A percentile compares a stretch with the other conserved stretches of the same genome.
These are phyloP conservation scores for Gossypium lobatum DNA, from an alignment of 441 rosid species.

Conservation along the genomic window DNA sequence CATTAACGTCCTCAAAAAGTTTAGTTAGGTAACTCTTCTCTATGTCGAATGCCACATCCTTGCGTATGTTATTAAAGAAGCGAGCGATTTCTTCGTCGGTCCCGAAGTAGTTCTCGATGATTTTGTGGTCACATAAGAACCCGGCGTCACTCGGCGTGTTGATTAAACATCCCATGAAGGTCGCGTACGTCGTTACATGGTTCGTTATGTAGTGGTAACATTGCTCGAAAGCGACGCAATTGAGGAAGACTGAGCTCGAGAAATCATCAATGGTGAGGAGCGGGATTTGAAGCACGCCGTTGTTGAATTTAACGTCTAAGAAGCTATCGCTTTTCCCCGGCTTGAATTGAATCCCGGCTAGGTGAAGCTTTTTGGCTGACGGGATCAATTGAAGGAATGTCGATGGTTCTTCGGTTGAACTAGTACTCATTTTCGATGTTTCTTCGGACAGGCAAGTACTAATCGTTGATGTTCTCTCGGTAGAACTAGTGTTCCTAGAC, in stretches of 20 bases:
- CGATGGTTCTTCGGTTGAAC: background rate
- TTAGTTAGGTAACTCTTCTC: constrained; percentile 34
- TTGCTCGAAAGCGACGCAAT: constrained; percentile 58
- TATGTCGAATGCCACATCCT: constrained; percentile 44
- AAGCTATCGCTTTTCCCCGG: constrained; percentile 28
- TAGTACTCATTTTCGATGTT: background rate
- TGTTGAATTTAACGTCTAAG: constrained; percentile 30
- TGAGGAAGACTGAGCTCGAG: constrained; percentile 33
- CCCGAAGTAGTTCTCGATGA: constrained; percentile 47
- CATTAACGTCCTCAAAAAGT: constrained; percentile 37
- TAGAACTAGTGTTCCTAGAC: background rate
- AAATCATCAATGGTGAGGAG: constrained; percentile 35
- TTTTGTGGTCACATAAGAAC: constrained; percentile 34
- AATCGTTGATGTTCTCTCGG: background rate
- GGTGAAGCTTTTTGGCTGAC: constrained; percentile 41
- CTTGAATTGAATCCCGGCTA: constrained; percentile 38
- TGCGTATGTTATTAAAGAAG: constrained; percentile 42
- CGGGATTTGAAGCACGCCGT: constrained; percentile 44
- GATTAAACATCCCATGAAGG: constrained; percentile 45
- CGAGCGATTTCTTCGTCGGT: constrained; percentile 34
- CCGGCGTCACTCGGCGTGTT: constrained; percentile 40
- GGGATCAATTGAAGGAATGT: constrained; percentile 25
- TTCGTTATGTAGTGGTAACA: constrained; percentile 33
- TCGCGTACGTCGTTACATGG: constrained; percentile 48
- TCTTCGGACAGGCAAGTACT: background rate